These are phyloP conservation scores for Nakataea oryzae DNA, from an alignment of 2,329 filamentous ascomycete genomes.

Conservation along the genomic window DNA sequence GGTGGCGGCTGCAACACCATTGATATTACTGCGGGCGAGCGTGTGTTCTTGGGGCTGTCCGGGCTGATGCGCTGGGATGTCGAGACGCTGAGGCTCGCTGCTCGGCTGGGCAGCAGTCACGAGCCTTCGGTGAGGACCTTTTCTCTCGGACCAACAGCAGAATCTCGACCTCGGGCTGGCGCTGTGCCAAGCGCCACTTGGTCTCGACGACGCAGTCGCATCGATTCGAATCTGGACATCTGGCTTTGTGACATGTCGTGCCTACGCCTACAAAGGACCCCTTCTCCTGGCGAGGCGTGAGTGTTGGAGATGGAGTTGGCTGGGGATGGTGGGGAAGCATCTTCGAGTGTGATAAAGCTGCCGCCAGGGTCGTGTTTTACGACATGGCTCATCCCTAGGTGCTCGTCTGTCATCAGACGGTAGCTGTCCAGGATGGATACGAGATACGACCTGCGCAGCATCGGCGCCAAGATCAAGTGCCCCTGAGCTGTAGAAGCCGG, in stretches of 20 bases:
- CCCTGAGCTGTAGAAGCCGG: constrained; percentile 21
- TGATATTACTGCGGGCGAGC: not conserved
- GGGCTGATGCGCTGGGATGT: not conserved
- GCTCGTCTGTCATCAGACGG: constrained; percentile 15
- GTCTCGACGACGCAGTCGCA: constrained; percentile 20
- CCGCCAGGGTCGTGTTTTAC: constrained; percentile 13
- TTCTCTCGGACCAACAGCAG: constrained; percentile 17
- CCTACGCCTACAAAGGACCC: constrained; percentile 6
- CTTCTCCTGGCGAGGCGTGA: not conserved
- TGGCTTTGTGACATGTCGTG: constrained; percentile 20
- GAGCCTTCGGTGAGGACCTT: constrained; percentile 11
- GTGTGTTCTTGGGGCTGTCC: not conserved
- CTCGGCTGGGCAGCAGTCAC: not conserved
- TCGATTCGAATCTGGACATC: constrained; percentile 11
- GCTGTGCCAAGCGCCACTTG: constrained; percentile 20
- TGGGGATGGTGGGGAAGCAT: not conserved
- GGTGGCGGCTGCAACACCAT: not conserved
- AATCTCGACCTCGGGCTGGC: constrained; percentile 20
- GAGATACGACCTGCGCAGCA: constrained; percentile 17
- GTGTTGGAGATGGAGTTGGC: not conserved
- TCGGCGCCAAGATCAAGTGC: constrained; percentile 18
- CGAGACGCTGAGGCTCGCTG: not conserved
- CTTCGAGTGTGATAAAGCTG: not conserved
- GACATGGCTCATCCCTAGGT: constrained; percentile 15
- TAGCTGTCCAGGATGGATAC: constrained; percentile 18